Percentiles rank a stretch among this genome's conserved stretches.
These are phyloP conservation scores for Salix arbutifolia DNA, from an alignment of 345 rosid genomes.

Conservation along the genomic window DNA sequence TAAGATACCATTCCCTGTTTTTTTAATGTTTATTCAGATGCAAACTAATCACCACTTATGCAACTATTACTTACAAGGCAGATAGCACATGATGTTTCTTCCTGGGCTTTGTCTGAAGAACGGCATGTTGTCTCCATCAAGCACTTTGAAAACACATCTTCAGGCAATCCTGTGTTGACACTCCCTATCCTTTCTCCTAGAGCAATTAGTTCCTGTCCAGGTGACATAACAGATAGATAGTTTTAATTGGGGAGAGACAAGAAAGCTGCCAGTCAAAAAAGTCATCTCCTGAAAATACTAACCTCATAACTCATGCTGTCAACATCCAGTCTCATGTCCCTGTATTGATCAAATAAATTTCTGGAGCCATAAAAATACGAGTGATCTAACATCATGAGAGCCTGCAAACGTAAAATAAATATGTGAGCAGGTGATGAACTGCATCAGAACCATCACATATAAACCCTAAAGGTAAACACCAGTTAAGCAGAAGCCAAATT, in stretches of 20 bases:
- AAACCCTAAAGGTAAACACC: not conserved
- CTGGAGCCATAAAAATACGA: conserved; percentile 51
- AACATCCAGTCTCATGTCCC: conserved; percentile 82
- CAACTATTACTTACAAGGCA: conserved; percentile 33
- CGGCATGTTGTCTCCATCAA: conserved; percentile 17
- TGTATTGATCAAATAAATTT: conserved; percentile 57
- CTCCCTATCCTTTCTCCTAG: conserved; percentile 39
- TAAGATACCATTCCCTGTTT: not conserved
- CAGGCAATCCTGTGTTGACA: conserved; percentile 36
- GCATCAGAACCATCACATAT: not conserved
- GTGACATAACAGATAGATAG: not conserved
- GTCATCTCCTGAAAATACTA: not conserved
- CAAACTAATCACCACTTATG: not conserved
- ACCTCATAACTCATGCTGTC: conserved; percentile 94
- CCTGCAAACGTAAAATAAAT: conserved; percentile 38
- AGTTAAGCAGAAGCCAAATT: not conserved
- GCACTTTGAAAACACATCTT: conserved; percentile 23
- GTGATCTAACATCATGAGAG: conserved; percentile 48
- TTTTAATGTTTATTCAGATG: not conserved
- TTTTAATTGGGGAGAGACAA: not conserved
- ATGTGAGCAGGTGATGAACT: not conserved
- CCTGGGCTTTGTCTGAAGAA: conserved; percentile 3
- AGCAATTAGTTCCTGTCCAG: conserved; percentile 36
- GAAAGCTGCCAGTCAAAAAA: not conserved
- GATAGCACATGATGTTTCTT: conserved; percentile 27